A percentile compares a stretch with the other conserved stretches of the same genome.
phyloP scores from a whole-genome alignment of 352 stramenopile genomes.

The Elongisporangium anandrum region DNA sequence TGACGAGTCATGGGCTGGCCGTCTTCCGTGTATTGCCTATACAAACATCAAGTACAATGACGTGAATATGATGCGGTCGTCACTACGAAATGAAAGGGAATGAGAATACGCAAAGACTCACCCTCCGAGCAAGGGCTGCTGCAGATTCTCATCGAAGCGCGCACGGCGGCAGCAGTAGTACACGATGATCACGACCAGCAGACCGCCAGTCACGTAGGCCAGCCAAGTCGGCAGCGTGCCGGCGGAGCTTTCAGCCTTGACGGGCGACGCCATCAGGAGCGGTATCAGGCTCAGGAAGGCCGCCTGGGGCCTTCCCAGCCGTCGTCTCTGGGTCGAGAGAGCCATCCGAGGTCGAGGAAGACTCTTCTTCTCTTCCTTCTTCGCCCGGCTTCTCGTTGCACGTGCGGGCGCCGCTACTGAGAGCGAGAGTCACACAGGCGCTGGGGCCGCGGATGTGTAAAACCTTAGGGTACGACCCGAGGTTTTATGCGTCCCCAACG shows the following conservation, averaged over 20 bases:
- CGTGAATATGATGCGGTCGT: not conserved
- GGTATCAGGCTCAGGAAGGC: not conserved
- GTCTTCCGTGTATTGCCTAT: slow-evolving; percentile 80
- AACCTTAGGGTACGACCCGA: not conserved
- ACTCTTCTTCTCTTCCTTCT: not conserved
- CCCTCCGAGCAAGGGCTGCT: slow-evolving; percentile 77
- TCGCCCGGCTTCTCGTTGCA: not conserved
- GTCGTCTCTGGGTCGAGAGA: not conserved
- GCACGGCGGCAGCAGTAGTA: slow-evolving; percentile 87
- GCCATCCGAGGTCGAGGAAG: not conserved
- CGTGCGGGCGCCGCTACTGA: not conserved
- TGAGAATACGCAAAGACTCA: slow-evolving; percentile 4
- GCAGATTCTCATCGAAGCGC: slow-evolving; percentile 84
- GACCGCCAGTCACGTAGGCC: slow-evolving; percentile 76
- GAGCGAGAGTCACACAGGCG: not conserved
- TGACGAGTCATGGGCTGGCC: slow-evolving; percentile 83
- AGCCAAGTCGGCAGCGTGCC: slow-evolving; percentile 74
- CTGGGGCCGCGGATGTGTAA: not conserved
- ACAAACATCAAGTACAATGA: not conserved
- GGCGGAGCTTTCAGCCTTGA: not conserved
- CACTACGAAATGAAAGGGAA: not conserved
- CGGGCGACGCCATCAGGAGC: not conserved
- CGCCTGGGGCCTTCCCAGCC: not conserved
- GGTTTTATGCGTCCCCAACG: not conserved
- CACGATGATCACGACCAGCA: slow-evolving; percentile 84